phyloP scores from a whole-genome alignment of 345 rosid species.

The Boechera stricta region DNA sequence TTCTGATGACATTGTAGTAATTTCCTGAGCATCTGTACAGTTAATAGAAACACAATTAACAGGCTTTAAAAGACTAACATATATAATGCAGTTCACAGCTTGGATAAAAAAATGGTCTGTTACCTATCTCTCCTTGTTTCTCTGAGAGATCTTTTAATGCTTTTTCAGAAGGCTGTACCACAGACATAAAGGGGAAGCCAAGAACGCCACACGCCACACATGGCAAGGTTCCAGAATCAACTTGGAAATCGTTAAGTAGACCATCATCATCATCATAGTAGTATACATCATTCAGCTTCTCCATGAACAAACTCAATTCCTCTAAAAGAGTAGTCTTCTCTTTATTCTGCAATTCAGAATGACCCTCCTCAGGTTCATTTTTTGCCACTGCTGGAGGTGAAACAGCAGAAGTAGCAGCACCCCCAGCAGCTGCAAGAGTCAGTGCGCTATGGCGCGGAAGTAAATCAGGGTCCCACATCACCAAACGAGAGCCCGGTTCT shows the following conservation, averaged over 20 bases:
- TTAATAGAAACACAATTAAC: conserved; percentile 20
- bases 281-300: conserved; percentile 71
- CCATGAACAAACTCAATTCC: conserved; percentile 90
- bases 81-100: conserved; percentile 23
- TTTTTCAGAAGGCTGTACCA: conserved; percentile 72
- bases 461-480: conserved; percentile 83
- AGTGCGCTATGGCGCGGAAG: conserved; percentile 66
- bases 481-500: conserved; percentile 56
- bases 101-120: conserved; percentile 19
- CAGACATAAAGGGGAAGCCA: conserved; percentile 98
- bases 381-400: conserved; percentile 45
- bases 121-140: conserved; percentile 37
- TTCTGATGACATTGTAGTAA: conserved; percentile 37
- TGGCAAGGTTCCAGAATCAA: conserved; percentile 81
- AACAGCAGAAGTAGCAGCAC: conserved; percentile 41
- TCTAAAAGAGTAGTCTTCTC: conserved; percentile 59
- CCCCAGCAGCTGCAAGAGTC: conserved; percentile 48
- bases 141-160: conserved; percentile 46
- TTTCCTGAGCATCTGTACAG: conserved; percentile 45
- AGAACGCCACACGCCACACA: conserved; percentile 99
- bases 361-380: conserved; percentile 39
- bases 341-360: conserved; percentile 48
- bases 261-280: conserved; percentile 62
- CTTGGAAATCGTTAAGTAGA: conserved; percentile 84
- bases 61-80: conserved; percentile 15